Evolutionary conservation across 176 grass and related monocot species (phyloP), one percentile per base, ranked within the genome.

Genomic region (Rhynchospora pubera): DNA sequence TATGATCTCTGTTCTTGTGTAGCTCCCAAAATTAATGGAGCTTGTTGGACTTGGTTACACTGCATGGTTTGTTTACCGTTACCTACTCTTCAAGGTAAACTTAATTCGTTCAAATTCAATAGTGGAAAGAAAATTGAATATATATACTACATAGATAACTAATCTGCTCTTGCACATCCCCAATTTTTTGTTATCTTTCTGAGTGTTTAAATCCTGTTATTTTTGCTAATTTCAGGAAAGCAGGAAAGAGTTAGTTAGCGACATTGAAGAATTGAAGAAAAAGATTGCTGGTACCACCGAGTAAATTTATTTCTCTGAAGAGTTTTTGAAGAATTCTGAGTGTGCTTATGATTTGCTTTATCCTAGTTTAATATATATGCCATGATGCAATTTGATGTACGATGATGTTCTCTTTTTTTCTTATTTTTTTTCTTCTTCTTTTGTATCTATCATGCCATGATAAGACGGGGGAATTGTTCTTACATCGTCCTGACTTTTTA

Each of bases 21-120:
- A 99, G 96, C 92, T 99, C 46, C 96, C 92, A 62, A 99, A 99
- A 87, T 42, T 99, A 74, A 77, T 99, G 86, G 96, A 99, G 76
- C 84, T 99, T 32, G 96, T 99, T 5, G 96, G 96, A 8, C 92
- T 99, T 9, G 96, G 96, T 12, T 99, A 99, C 87, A 95, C 96
- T 55, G 96, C 90, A 55, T 95, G 96, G 96, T 99, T 99, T 78
- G 96, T 99, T 2, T 99, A 99, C 83, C 90, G 96, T 57, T 99
- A 99, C 89, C 90, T 99, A 23, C 96, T 99, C 50, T 99, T 99
- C 92, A 99, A 99, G 96, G 96, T 91, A 91, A 84, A 39, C 44
- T 14, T 10, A 48, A 62, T 46, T 55, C 22, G 26, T 30, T 30
- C 14, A 52, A 15, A 22, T 65, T 5, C 55, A 81, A 47, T 18